Conservation (phyloP, 768 basidiomycete species). For the Tubosaeta sp. region DNA sequence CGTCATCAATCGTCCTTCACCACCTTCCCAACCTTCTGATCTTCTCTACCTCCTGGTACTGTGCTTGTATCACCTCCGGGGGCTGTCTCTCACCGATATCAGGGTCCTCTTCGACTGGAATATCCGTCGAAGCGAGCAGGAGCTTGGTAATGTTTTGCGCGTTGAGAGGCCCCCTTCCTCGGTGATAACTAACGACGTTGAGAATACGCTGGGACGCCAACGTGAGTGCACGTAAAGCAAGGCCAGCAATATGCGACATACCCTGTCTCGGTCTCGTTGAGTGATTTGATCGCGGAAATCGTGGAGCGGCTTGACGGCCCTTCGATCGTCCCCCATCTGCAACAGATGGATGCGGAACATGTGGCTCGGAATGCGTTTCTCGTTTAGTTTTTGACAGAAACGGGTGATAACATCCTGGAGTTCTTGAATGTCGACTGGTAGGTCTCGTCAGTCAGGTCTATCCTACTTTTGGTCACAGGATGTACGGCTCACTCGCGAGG, state of each 20-base stretch:
- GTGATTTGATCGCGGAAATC: slow-evolving; percentile 20
- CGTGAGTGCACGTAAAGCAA: neutral
- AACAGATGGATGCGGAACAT: slow-evolving; percentile 24
- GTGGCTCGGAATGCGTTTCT: slow-evolving; percentile 2
- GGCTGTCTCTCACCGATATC: slow-evolving; percentile 11
- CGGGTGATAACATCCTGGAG: slow-evolving; percentile 6
- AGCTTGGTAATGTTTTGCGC: slow-evolving; percentile 17
- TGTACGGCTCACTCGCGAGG: slow-evolving; percentile 11
- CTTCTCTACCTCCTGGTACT: slow-evolving; percentile 10
- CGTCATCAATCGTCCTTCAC: neutral
- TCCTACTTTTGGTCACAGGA: neutral
- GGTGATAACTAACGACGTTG: slow-evolving; percentile 20
- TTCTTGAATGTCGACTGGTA: slow-evolving; percentile 14
- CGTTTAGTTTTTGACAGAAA: slow-evolving; percentile 11
- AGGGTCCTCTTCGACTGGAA: slow-evolving; percentile 20
- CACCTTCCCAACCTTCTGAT: slow-evolving; percentile 8
- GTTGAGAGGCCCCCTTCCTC: slow-evolving; percentile 20
- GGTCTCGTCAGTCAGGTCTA: neutral
- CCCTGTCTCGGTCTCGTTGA: slow-evolving; percentile 13
- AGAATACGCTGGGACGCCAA: slow-evolving; percentile 12
- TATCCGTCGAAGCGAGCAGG: slow-evolving; percentile 16
- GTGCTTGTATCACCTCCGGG: slow-evolving; percentile 7
- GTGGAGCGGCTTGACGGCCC: slow-evolving; percentile 17
- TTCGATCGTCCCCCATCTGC: slow-evolving; percentile 23
- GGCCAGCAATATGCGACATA: neutral